Percentiles rank a stretch among this genome's conserved stretches.
These are phyloP conservation scores for Avena eriantha DNA, from an alignment of 176 grass and related monocot genomes.

Conservation along the genomic window DNA sequence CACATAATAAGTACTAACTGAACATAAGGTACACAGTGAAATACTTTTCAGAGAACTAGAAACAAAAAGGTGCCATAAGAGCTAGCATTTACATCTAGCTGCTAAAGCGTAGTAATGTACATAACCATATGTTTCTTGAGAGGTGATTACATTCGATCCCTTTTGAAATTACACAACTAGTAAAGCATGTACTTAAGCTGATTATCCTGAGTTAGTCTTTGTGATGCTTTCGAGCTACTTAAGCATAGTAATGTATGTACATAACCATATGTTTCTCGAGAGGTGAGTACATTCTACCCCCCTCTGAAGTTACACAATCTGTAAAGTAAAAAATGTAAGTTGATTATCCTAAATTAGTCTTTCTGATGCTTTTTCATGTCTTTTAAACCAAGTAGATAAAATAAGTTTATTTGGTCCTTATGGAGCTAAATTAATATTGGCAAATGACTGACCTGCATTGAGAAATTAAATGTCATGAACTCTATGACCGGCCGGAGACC, in stretches of 20 bases:
- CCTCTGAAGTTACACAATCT: neutral
- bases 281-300: neutral
- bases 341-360: neutral
- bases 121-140: conserved; percentile 3
- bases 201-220: neutral
- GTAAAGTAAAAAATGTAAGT: neutral
- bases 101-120: neutral
- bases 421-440: neutral
- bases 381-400: conserved; percentile 12
- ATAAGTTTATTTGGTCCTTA: neutral
- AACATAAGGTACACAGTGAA: neutral
- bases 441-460: conserved; percentile 77
- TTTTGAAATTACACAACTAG: neutral
- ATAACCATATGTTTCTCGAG: neutral
- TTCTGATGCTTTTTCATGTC: neutral
- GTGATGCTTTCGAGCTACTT: neutral
- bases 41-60: neutral
- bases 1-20: neutral
- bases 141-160: neutral
- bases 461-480: conserved; percentile 99
- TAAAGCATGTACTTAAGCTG: neutral
- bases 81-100: neutral
- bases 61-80: neutral
- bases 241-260: neutral
- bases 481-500: conserved; percentile 86